Percentiles rank a stretch among this genome's conserved stretches.
These are phyloP conservation scores for Cenchrus fungigraminus DNA, from an alignment of 176 grass and related monocot genomes.

Conservation along the genomic window DNA sequence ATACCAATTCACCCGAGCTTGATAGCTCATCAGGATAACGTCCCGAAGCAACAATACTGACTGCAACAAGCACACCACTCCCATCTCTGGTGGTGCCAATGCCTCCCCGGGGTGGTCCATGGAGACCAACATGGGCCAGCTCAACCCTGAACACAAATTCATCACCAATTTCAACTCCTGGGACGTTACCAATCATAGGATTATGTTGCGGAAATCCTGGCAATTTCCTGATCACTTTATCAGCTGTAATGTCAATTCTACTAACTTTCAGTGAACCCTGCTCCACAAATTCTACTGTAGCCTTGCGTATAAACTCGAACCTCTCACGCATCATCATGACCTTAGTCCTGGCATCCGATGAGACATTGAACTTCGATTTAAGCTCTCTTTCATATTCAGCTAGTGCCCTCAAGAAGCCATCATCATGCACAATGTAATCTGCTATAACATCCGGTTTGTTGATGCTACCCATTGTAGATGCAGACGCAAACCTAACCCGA, in stretches of 20 bases:
- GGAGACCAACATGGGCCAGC: slow-evolving; percentile 72
- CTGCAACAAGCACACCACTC: slow-evolving; percentile 45
- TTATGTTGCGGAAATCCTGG: slow-evolving; percentile 44
- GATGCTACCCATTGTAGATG: background rate
- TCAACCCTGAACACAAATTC: slow-evolving; percentile 74
- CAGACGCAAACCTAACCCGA: background rate
- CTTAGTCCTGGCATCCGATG: slow-evolving; percentile 40
- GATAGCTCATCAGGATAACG: slow-evolving; percentile 71
- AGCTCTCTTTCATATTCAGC: slow-evolving; percentile 23
- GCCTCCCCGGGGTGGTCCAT: slow-evolving; percentile 60
- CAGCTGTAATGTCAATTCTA: slow-evolving; percentile 54
- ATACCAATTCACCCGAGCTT: slow-evolving; percentile 67
- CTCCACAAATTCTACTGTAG: slow-evolving; percentile 43
- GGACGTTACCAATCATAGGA: slow-evolving; percentile 62
- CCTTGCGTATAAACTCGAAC: slow-evolving; percentile 55
- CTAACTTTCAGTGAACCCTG: slow-evolving; percentile 10
- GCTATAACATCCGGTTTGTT: slow-evolving; percentile 16
- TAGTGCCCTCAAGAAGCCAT: slow-evolving; percentile 33
- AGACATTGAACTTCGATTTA: slow-evolving; percentile 29
- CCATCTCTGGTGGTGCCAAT: slow-evolving; percentile 55
- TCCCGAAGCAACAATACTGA: slow-evolving; percentile 73
- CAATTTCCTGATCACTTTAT: slow-evolving; percentile 38
- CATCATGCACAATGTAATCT: slow-evolving; percentile 23
- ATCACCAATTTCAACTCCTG: slow-evolving; percentile 87
- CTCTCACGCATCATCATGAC: slow-evolving; percentile 46